Percentiles rank a stretch among this genome's conserved stretches.
These are phyloP conservation scores for Kingdonia uniflora DNA, from an alignment of 164 flowering plant genomes.

Conservation along the genomic window DNA sequence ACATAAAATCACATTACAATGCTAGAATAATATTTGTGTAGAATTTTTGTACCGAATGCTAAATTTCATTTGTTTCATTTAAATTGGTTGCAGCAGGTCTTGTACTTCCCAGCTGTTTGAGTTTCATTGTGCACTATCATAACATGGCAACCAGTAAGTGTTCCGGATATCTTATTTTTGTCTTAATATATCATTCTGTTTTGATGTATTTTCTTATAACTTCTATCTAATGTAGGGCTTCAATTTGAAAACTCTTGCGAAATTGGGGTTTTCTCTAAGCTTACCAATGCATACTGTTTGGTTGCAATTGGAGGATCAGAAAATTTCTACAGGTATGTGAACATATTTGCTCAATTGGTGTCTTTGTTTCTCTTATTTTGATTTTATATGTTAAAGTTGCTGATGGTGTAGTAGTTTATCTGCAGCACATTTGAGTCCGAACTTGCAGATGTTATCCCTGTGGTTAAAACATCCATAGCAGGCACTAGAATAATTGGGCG, in stretches of 20 bases:
- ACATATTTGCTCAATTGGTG: neutral
- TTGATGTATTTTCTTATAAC: neutral
- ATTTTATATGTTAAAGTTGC: constrained; percentile 5
- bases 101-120: too few species aligned
- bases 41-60: neutral
- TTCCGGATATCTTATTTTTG: too few species aligned
- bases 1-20: too few species aligned
- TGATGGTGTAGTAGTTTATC: constrained; percentile 1
- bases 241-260: constrained; percentile 73
- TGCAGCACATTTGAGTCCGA: constrained; percentile 78
- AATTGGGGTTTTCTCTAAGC: constrained; percentile 67
- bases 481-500: constrained; percentile 87
- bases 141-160: too few species aligned
- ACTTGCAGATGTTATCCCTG: constrained; percentile 79
- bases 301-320: constrained; percentile 95
- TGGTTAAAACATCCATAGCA: constrained; percentile 76
- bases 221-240: constrained; percentile 31
- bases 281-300: constrained; percentile 73
- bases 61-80: too few species aligned
- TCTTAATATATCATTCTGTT: neutral
- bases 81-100: too few species aligned
- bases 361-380: neutral
- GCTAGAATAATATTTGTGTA: too few species aligned
- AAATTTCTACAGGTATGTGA: constrained; percentile 64
- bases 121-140: too few species aligned